Evolutionary conservation across 768 basidiomycete species (phyloP).

Genomic region (Naganishia kalamii): DNA sequence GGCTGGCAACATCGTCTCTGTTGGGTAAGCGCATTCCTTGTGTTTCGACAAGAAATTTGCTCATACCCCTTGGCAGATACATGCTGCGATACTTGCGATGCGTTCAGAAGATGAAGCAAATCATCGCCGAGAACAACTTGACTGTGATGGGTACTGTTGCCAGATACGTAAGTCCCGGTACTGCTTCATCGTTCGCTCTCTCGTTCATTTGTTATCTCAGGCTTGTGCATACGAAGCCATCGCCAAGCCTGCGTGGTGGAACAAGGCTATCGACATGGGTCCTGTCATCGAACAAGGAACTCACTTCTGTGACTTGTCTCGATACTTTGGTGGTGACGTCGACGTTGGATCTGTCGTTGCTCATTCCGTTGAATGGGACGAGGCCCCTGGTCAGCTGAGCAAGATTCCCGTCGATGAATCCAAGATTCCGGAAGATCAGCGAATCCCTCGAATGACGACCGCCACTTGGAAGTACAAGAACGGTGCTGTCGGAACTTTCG

Average conservation of each 20-base stretch:
- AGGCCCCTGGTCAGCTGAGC: slow-evolving; percentile 74
- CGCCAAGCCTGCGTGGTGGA: slow-evolving; percentile 46
- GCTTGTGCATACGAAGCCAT: slow-evolving; percentile 47
- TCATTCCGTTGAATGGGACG: slow-evolving; percentile 86
- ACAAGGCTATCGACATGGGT: slow-evolving; percentile 39
- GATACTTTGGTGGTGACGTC: slow-evolving; percentile 95
- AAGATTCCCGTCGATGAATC: slow-evolving; percentile 78
- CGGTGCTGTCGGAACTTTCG: slow-evolving; percentile 88
- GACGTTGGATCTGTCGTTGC: slow-evolving; percentile 61
- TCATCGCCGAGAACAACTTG: slow-evolving; percentile 87
- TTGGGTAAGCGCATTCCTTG: slow-evolving; percentile 52
- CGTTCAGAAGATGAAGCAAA: slow-evolving; percentile 92
- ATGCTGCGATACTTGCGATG: slow-evolving; percentile 91
- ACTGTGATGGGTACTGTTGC: slow-evolving; percentile 94
- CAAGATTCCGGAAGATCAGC: slow-evolving; percentile 74
- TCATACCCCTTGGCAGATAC: slow-evolving; percentile 47
- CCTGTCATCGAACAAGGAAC: slow-evolving; percentile 55
- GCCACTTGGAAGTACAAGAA: slow-evolving; percentile 97
- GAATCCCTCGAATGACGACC: slow-evolving; percentile 86
- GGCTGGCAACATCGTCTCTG: slow-evolving; percentile 71
- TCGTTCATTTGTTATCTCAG: neutral
- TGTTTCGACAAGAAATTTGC: neutral
- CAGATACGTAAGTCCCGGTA: slow-evolving; percentile 61
- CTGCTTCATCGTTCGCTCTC: neutral
- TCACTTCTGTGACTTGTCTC: slow-evolving; percentile 92